phyloP scores from a whole-genome alignment of 2,329 filamentous ascomycete genomes.

The Fusarium abutilonis region DNA sequence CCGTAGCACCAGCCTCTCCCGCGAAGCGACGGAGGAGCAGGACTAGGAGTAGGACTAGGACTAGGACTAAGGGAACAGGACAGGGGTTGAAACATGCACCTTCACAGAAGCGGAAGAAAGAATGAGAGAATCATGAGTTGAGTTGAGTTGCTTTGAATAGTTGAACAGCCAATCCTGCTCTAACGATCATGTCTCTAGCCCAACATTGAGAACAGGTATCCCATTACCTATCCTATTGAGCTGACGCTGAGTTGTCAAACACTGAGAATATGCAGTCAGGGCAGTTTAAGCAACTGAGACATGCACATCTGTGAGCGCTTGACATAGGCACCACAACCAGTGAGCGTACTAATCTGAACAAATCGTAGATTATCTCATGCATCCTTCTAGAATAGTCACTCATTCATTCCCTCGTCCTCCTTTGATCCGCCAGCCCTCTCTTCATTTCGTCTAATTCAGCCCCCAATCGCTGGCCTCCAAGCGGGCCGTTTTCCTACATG shows the following conservation, averaged over 20 bases:
- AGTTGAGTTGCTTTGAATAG: not conserved
- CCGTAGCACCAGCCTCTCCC: constrained; percentile 31
- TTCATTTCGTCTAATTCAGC: constrained; percentile 9
- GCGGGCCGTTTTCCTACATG: not conserved
- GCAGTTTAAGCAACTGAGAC: constrained; percentile 23
- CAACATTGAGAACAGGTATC: constrained; percentile 18
- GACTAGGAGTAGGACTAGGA: too few species aligned
- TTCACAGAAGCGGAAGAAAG: constrained; percentile 24
- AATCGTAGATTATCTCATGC: constrained; percentile 25
- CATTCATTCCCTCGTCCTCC: not conserved
- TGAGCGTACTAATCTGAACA: constrained; percentile 6
- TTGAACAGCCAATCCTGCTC: constrained; percentile 13
- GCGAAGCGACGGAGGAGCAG: constrained; percentile 10
- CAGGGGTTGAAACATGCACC: constrained; percentile 34
- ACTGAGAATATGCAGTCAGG: not conserved
- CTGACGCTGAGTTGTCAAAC: not conserved
- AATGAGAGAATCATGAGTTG: constrained; percentile 8
- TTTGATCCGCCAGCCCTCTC: not conserved
- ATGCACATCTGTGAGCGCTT: constrained; percentile 15
- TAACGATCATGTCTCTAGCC: constrained; percentile 8
- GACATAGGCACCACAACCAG: constrained; percentile 8
- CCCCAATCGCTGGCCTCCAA: not conserved
- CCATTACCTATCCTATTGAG: constrained; percentile 15
- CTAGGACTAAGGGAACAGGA: not conserved
- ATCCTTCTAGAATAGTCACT: constrained; percentile 30